Percentiles rank a stretch among this genome's conserved stretches.
These are phyloP conservation scores for Xerocomellus chrysenteron DNA, from an alignment of 768 basidiomycete species.

Conservation along the genomic window DNA sequence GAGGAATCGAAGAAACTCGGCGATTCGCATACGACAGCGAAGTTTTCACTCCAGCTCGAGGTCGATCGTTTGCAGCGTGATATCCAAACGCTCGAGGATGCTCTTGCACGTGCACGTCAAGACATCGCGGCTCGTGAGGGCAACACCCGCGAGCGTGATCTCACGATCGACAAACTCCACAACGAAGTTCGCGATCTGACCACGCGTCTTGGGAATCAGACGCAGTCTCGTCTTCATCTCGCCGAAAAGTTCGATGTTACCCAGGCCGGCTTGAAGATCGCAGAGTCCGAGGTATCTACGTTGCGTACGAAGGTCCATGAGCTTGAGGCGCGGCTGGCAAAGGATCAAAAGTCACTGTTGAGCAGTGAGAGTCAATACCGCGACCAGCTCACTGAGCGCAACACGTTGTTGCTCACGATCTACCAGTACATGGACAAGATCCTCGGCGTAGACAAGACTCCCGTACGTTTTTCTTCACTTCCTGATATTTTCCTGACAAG, in stretches of 20 bases:
- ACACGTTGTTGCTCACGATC: conserved; percentile 85
- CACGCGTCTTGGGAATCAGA: conserved; percentile 76
- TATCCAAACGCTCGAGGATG: conserved; percentile 75
- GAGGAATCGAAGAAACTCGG: conserved; percentile 76
- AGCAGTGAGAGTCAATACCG: conserved; percentile 77
- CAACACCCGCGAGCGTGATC: conserved; percentile 66
- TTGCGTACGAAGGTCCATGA: conserved; percentile 66
- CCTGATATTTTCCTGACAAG: not conserved
- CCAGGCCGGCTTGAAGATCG: conserved; percentile 57
- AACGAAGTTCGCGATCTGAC: conserved; percentile 80
- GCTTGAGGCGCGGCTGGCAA: conserved; percentile 75
- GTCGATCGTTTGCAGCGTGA: conserved; percentile 85
- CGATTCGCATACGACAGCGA: conserved; percentile 78
- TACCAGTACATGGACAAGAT: conserved; percentile 97
- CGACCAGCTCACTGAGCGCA: conserved; percentile 91
- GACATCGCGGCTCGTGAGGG: conserved; percentile 70
- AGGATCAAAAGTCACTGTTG: conserved; percentile 75
- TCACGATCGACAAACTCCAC: conserved; percentile 70
- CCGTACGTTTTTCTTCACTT: conserved; percentile 48
- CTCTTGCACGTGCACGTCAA: conserved; percentile 65
- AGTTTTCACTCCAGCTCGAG: conserved; percentile 88
- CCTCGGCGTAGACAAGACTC: conserved; percentile 83
- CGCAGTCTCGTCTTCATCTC: conserved; percentile 81
- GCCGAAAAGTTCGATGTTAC: conserved; percentile 85
- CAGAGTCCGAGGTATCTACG: conserved; percentile 64